phyloP scores from a whole-genome alignment of 1,284 basidiomycete species.

The Trichosporon asahii region DNA sequence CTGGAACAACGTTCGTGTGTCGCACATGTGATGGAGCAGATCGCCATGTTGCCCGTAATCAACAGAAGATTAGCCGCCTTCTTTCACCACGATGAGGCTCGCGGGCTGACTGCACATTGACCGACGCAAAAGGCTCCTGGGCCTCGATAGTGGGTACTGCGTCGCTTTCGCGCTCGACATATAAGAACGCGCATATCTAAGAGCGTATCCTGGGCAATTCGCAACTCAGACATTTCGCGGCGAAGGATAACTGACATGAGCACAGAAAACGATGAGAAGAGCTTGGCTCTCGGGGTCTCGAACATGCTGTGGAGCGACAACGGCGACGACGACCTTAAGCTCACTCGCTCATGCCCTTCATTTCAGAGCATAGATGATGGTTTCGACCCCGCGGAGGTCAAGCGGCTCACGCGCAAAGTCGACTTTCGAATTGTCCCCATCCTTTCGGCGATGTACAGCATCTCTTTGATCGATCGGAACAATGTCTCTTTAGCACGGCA shows the following conservation, averaged over 20 bases:
- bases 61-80: no score
- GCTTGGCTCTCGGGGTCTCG: not conserved
- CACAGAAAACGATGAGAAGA: not conserved
- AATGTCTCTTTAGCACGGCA: slow-evolving; percentile 28
- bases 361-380: slow-evolving; percentile 19
- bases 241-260: not conserved
- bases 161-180: no score
- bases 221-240: no score
- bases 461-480: slow-evolving; percentile 28
- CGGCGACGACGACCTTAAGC: not conserved
- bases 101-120: no score
- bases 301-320: not conserved
- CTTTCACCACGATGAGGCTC: no score
- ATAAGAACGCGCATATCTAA: no score
- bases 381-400: slow-evolving; percentile 12
- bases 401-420: slow-evolving; percentile 17
- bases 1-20: no score
- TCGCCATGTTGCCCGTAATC: no score
- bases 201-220: no score
- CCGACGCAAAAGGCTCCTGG: no score
- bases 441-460: slow-evolving; percentile 20
- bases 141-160: no score
- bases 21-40: no score
- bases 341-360: not conserved
- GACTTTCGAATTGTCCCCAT: slow-evolving; percentile 25